Evolutionary conservation across 2,329 filamentous ascomycete genomes (phyloP), one percentile per base, ranked within the genome.

Genomic region (Microdochium paspali): DNA sequence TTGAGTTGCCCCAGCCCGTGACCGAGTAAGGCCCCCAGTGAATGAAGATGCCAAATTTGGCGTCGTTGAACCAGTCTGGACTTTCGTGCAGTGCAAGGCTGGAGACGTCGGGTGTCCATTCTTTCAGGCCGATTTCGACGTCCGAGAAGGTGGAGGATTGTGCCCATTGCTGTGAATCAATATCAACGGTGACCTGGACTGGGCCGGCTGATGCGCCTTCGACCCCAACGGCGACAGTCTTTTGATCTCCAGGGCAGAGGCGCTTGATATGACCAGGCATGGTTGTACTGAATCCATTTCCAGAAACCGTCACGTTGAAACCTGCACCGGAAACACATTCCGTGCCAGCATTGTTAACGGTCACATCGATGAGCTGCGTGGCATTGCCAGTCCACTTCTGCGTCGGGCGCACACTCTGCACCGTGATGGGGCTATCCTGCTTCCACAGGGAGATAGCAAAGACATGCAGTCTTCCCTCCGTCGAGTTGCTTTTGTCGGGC

Each of bases 41-140:
- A 35, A 80, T 75, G 54, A 82, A 80, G 31, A 81, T 80, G 1
- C 78, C 77, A 50, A 67, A 81, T 49, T 82, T 81, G 21, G 66
- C 72, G 39, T 70, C 65, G 47, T 75, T 66, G 52, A 70, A 81
- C 77, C 77, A 80, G 4, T 67, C 62, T 0, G 76, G 75, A 13
- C 68, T 67, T 55, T 66, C 63, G 44, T 71, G 68, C 18, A 57
- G 58, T 1, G 61, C 59, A 3, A 72, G 57, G 48, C 62, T 69
- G 10, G 60, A 55, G 0, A 62, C 44, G 9, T 67, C 65, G 4
- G 60, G 49, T 0, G 61, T 63, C 56, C 60, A 70, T 6, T 65
- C 58, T 1, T 54, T 56, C n/a, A 69, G 52, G 1, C 66, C 66
- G 21, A 70, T 61, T 6, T 56, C 49, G 7, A 64, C 45, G 31